These are phyloP conservation scores for Tolypocladium cylindrosporum DNA, from an alignment of 2,329 filamentous ascomycete genomes.

Conservation along the genomic window DNA sequence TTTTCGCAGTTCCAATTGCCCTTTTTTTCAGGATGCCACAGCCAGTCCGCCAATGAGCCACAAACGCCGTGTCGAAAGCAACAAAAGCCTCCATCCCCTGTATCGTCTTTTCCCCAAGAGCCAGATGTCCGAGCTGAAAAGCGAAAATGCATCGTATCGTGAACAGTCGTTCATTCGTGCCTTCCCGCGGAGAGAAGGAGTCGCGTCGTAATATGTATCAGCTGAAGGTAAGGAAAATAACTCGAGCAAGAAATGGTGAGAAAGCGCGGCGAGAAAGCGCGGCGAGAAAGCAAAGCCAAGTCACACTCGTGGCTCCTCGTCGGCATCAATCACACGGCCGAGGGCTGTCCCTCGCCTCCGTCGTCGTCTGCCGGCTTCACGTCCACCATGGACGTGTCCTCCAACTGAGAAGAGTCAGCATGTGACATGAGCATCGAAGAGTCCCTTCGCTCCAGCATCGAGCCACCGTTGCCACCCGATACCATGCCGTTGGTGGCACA, in stretches of 20 bases:
- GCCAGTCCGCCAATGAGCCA: not conserved
- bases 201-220: not conserved
- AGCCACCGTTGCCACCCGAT: constrained; percentile 3
- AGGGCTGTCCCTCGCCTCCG: constrained; percentile 9
- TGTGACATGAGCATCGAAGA: constrained; percentile 10
- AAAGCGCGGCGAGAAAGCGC: not conserved
- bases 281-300: not conserved
- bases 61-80: not conserved
- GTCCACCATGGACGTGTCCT: constrained; percentile 13
- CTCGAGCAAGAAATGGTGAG: not conserved
- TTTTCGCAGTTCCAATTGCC: not conserved
- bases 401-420: constrained; percentile 7
- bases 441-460: constrained; percentile 16
- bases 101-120: not conserved
- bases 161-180: not conserved
- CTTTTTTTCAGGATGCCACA: not conserved
- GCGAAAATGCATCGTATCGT: not conserved
- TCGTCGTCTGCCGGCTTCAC: constrained; percentile 14
- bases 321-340: not conserved
- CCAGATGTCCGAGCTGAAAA: not conserved
- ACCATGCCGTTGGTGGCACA: constrained; percentile 17
- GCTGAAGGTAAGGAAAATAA: not conserved
- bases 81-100: not conserved
- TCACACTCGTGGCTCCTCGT: not conserved
- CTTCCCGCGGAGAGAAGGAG: not conserved